Base-by-base conservation (phyloP, 306 rosid genomes). In the Sesbania bispinosa region DNA sequence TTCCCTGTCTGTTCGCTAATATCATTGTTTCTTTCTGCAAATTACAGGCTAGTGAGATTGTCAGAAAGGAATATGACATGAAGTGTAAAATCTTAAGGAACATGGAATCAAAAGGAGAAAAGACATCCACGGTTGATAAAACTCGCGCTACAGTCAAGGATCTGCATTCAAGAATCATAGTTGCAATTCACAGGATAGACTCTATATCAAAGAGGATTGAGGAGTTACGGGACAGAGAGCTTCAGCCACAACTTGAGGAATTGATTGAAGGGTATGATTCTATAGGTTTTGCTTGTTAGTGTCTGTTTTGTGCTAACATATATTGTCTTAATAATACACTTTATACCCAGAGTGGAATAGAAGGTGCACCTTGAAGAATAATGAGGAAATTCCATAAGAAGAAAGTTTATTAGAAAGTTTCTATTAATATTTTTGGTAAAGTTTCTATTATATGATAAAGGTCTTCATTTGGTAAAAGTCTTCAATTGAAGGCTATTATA, bases 211-310 rank as follows among this genome's bases (percentile, higher is more conserved):
- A 83, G 84, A 91, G 94, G 80, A 89, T 94, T 48, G 97, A 89
- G 77, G 93, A 94, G 24, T 73, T 94, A 69, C 83, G 99, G 63
- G 99, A 94, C 89, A 88, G 41, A 77, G 99, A 94, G 81, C 99
- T 94, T 76, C 96, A 89, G 71, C 99, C 99, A 35, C 99, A 94
- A 76, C 96, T 94, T 8, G 96, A 89, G 73, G 99, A 94, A 85
- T 82, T 94, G 82, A 88, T 94, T 75, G 86, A 82, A 51, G 97
- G 92, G 99, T 94, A 87, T 32, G 87, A 65, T 29, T 55, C 42
- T 80, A 26, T 68, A 59, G 52, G 52, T 77, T 36, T 67, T 47
- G 52, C 72, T 8, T 62, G 29, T 13, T 41, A 61, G 15, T 14
- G 8, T 47, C 47, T 71, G 43, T 64, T 76, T 15, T 6, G 35